A percentile compares a stretch with the other conserved stretches of the same genome.
phyloP scores from a whole-genome alignment of 352 stramenopile genomes.

The Phytophthora quininea region DNA sequence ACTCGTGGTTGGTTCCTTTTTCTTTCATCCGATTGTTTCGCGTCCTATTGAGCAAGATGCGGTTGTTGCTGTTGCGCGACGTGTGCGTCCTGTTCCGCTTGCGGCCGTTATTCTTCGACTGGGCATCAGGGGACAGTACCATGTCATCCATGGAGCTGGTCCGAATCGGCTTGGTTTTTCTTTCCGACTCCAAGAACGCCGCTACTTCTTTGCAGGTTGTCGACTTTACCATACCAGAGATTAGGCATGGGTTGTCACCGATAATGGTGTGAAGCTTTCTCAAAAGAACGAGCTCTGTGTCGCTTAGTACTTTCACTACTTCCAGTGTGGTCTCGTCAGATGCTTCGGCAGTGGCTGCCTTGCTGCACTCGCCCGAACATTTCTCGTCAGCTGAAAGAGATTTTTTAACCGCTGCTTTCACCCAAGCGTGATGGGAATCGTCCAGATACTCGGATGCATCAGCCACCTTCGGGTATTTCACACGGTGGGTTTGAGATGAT shows the following conservation, averaged over 20 bases:
- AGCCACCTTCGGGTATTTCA: conserved; percentile 33
- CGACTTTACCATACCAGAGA: conserved; percentile 63
- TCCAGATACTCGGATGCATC: conserved; percentile 77
- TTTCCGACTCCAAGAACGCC: conserved; percentile 52
- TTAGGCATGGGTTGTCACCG: conserved; percentile 72
- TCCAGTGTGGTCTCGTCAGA: background rate
- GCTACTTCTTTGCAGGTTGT: conserved; percentile 64
- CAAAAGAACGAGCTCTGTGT: conserved; percentile 60
- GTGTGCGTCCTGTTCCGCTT: conserved; percentile 45
- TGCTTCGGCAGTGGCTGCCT: conserved; percentile 9
- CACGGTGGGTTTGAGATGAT: conserved; percentile 26
- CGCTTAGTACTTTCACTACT: conserved; percentile 12
- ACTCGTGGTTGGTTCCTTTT: conserved; percentile 69
- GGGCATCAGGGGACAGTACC: conserved; percentile 47
- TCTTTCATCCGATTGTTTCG: conserved; percentile 72
- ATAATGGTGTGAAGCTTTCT: conserved; percentile 61
- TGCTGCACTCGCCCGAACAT: conserved; percentile 59
- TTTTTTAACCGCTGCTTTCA: conserved; percentile 50
- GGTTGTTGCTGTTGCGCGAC: conserved; percentile 60
- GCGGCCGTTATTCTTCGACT: conserved; percentile 38
- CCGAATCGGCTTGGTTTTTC: conserved; percentile 27
- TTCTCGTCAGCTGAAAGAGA: conserved; percentile 34
- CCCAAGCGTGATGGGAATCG: conserved; percentile 52
- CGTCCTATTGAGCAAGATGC: conserved; percentile 65
- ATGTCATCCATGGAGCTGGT: conserved; percentile 36